phyloP scores from a whole-genome alignment of 1,139 yeast genomes.

The Pneumocystis wakefieldiae region DNA sequence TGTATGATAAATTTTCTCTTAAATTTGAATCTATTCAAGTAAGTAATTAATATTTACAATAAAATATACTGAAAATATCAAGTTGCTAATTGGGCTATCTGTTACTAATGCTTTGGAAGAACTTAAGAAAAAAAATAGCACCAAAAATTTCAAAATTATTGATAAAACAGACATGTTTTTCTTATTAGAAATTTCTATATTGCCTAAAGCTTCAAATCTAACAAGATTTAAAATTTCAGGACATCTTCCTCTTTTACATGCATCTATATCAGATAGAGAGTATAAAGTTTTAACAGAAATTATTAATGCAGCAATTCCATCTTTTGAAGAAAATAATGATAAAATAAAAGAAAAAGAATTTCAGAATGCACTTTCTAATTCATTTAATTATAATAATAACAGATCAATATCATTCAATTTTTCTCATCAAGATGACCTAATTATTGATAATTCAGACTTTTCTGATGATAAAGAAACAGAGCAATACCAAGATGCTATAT shows the following conservation, averaged over 20 bases:
- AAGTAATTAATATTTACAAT: neutral
- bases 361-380: slow-evolving; percentile 10
- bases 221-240: slow-evolving; percentile 66
- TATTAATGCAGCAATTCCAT: slow-evolving; percentile 56
- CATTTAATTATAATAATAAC: neutral
- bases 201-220: slow-evolving; percentile 63
- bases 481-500: neutral
- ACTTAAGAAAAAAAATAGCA: slow-evolving; percentile 31
- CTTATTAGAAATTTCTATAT: slow-evolving; percentile 61
- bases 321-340: slow-evolving; percentile 27
- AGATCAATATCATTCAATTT: slow-evolving; percentile 4
- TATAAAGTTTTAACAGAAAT: slow-evolving; percentile 75
- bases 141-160: slow-evolving; percentile 42
- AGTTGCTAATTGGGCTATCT: slow-evolving; percentile 64
- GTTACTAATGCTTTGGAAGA: slow-evolving; percentile 64
- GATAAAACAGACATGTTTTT: slow-evolving; percentile 65
- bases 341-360: slow-evolving; percentile 11
- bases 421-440: slow-evolving; percentile 2
- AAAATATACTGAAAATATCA: neutral
- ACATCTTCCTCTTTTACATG: slow-evolving; percentile 55
- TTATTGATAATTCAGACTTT: neutral
- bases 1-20: slow-evolving; percentile 79
- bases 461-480: slow-evolving; percentile 1
- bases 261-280: slow-evolving; percentile 74
- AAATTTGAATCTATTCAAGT: slow-evolving; percentile 54